phyloP scores from a whole-genome alignment of 2,329 filamentous ascomycete genomes.

The Ascochyta rabiei region DNA sequence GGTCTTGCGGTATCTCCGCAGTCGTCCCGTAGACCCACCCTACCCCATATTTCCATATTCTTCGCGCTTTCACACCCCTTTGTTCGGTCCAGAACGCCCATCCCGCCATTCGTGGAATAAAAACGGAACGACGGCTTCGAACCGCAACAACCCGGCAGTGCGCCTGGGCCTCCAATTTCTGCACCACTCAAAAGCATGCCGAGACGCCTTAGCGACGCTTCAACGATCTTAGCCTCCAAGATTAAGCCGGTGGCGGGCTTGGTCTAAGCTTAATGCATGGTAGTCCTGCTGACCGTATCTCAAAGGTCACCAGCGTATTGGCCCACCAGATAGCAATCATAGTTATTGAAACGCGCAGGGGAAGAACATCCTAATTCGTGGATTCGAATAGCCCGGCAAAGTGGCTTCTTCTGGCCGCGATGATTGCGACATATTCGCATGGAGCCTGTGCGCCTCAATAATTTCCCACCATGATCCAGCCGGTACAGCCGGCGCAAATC shows the following conservation, averaged over 20 bases:
- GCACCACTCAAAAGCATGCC: constrained; percentile 19
- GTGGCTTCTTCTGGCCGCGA: constrained; percentile 5
- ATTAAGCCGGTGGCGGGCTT: constrained; percentile 17
- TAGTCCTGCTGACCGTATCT: constrained; percentile 4
- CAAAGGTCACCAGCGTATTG: not conserved
- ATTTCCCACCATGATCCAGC: constrained; percentile 1
- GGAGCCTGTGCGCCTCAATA: constrained; percentile 1
- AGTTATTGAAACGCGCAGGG: constrained; percentile 1
- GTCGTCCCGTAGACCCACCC: not conserved
- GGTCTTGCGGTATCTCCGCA: not conserved
- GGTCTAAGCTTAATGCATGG: constrained; percentile 10
- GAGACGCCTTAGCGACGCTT: constrained; percentile 19
- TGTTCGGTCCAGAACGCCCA: not conserved
- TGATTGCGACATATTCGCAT: not conserved
- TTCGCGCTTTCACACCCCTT: not conserved
- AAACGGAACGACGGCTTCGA: not conserved
- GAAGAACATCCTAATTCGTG: constrained; percentile 7
- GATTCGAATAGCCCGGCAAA: constrained; percentile 5
- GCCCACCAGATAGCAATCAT: not conserved
- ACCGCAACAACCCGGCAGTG: not conserved
- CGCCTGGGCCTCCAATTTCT: constrained; percentile 2
- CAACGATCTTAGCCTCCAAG: constrained; percentile 9
- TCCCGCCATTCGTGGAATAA: constrained; percentile 7
- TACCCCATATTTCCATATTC: not conserved
- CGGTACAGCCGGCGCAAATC: constrained; percentile 9